Base-by-base conservation (phyloP, 2,329 filamentous ascomycete genomes). In the Zarea fungicola region DNA sequence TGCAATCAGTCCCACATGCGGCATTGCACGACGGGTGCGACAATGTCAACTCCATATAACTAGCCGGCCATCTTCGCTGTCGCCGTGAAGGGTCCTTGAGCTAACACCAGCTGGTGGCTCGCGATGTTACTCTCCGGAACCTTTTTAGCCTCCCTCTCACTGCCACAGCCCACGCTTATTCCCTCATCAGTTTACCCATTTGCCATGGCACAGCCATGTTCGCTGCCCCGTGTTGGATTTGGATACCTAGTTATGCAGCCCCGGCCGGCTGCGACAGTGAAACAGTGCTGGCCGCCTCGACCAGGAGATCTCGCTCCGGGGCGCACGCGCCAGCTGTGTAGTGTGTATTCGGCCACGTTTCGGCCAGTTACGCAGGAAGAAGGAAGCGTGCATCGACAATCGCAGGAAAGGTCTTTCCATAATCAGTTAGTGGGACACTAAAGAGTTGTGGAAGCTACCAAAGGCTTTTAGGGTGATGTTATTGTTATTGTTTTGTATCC, bases 261-360 rank as follows among this genome's bases (percentile, higher is more conserved):
- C n/a, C n/a, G n/a, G n/a, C n/a, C n/a, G n/a, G n/a, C n/a, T n/a
- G n/a, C n/a, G n/a, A n/a, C n/a, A n/a, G n/a, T n/a, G 39, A 28
- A 42, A 42, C 9, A 46, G 42, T 18, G 22, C 22, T 9, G 26
- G 28, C 18, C 25, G 44, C 35, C 26, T 32, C 44, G 18, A 34
- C 44, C 34, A 18, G 40, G 13, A 37, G 7, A 42, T n/a, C 29
- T 39, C 25, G 29, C 43, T 37, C 32, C 28, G 10, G 22, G 22
- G 18, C 25, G 19, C 25, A 36, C 7, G 7, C 26, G 26, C 26
- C 26, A 29, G 7, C 26, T 29, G 26, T 29, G 18, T 26, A 28
- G 32, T 40, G 35, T 26, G 34, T n/a, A n/a, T n/a, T 47, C 44
- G 44, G 44, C 44, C 44, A 47, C 44, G 44, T 47, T 47, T 47